A percentile compares a stretch with the other conserved stretches of the same genome.
These are phyloP conservation scores for Cnidoscolus chayamansa DNA, from an alignment of 441 rosid genomes.

Conservation along the genomic window DNA sequence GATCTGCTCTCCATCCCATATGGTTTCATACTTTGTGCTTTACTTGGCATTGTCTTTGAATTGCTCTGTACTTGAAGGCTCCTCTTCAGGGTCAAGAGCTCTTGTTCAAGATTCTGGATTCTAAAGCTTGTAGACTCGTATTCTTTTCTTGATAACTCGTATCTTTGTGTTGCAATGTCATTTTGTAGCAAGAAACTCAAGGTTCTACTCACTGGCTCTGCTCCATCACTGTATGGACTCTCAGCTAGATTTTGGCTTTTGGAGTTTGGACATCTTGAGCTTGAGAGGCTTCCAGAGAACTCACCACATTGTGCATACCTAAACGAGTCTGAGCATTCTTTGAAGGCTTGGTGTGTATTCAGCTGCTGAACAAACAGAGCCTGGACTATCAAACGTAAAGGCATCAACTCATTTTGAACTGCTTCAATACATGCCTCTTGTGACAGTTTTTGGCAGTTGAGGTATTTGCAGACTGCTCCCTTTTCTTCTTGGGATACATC, in stretches of 20 bases:
- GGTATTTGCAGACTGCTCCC: constrained; percentile 57
- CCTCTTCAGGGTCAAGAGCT: constrained; percentile 54
- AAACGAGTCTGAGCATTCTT: constrained; percentile 70
- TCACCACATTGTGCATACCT: constrained; percentile 47
- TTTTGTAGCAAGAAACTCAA: constrained; percentile 48
- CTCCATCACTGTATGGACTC: constrained; percentile 52
- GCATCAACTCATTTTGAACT: constrained; percentile 77
- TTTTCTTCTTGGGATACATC: constrained; percentile 59
- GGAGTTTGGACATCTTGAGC: constrained; percentile 55
- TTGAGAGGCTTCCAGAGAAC: constrained; percentile 56
- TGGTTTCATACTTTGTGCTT: constrained; percentile 29
- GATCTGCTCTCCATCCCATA: constrained; percentile 43
- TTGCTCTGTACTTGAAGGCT: constrained; percentile 43
- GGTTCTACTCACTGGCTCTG: constrained; percentile 39
- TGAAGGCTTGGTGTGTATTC: constrained; percentile 71
- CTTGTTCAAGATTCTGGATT: constrained; percentile 68
- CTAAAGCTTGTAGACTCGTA: constrained; percentile 72
- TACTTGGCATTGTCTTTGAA: constrained; percentile 32
- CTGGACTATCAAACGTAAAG: constrained; percentile 67
- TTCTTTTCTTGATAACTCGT: constrained; percentile 42
- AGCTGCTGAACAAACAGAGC: constrained; percentile 73
- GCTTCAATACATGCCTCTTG: constrained; percentile 67
- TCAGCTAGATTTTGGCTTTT: constrained; percentile 41
- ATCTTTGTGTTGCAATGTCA: constrained; percentile 33
- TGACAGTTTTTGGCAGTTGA: constrained; percentile 68